Evolutionary conservation across 2,329 filamentous ascomycete genomes (phyloP), one percentile per base, ranked within the genome.

Genomic region (Talaromyces sp.): DNA sequence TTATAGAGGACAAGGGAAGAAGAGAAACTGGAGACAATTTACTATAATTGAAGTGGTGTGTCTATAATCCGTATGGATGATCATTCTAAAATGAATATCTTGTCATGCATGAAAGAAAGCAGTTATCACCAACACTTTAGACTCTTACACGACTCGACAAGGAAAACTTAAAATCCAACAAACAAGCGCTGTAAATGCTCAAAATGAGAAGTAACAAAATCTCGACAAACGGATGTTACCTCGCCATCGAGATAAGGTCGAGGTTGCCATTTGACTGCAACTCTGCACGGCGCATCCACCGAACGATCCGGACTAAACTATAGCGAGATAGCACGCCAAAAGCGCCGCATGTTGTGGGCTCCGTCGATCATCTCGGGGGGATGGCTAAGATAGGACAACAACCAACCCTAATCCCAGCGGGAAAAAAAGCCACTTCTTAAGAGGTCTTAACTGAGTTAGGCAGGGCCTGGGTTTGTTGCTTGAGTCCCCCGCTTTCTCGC

Each of bases 221-320:
- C 44, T 47, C 44, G 44, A 47, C 44, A 47, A 47, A 47, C 50
- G 50, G 50, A 53, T 53, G 50, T 31, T 33, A 53, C 50, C 6
- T 53, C 50, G 50, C 50, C 50, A 53, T 53, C 28, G 50, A 53
- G 50, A 53, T 53, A 53, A 53, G 50, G 50, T 28, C 50, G 50
- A 53, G 27, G 50, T 53, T 53, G 50, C 31, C 23, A 53, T 53
- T 53, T 53, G 50, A 12, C 27, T 53, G 50, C 50, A 30, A 53
- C 50, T 53, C 50, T 53, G 27, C 27, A 53, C 30, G 28, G 50
- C 50, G 8, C n/a, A 18, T 8, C 14, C 44, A 47, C 44, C 23
- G 44, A 23, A 47, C 44, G 44, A 47, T 47, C 10, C 44, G 10
- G 8, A 31, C 50, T 53, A 30, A 53, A 53, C 16, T 5, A 27